A percentile compares a stretch with the other conserved stretches of the same genome.
Conservation (phyloP, 176 grass and related monocot genomes). For the barley (Hordeum vulgare) region MorexV3_pseudomolecules_assembly NC_058519.1:664359361-664359860, state of each 20-base stretch:
- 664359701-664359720: not conserved
- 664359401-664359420: not conserved
- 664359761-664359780: not conserved
- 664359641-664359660: not conserved
- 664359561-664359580: not conserved
- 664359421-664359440: not conserved
- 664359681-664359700: not conserved
- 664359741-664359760: not conserved
- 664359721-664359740: not conserved
- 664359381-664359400: not conserved
- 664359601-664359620: not conserved
- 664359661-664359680: not conserved
- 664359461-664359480: not conserved
- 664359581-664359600: not conserved
- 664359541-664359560: not conserved
- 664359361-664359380: not conserved
- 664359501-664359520: not conserved
- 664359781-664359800: slow-evolving; percentile 30
- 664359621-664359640: not conserved
- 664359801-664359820: slow-evolving; percentile 94
- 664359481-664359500: not conserved
- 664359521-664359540: not conserved
- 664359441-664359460: not conserved
- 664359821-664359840: slow-evolving; percentile 84
- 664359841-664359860: slow-evolving; percentile 79